Evolutionary conservation across 148 eudicot genomes (phyloP).

Genomic region (Cornus florida): DNA sequence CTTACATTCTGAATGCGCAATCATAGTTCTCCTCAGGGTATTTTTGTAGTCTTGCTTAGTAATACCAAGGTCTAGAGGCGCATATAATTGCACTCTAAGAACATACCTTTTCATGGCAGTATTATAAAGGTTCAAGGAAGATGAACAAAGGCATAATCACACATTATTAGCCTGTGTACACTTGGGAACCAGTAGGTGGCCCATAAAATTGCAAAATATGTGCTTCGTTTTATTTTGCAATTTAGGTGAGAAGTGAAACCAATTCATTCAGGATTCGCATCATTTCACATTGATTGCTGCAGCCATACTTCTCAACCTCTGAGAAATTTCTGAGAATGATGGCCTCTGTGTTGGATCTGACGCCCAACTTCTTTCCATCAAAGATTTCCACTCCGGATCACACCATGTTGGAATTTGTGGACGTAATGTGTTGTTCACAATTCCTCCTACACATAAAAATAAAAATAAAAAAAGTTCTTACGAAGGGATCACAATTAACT

Average conservation of each 20-base stretch:
- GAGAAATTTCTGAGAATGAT: conserved; percentile 88
- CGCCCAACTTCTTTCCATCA: conserved; percentile 97
- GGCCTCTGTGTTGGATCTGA: conserved; percentile 75
- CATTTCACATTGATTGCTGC: conserved; percentile 93
- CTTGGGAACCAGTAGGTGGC: conserved; percentile 1
- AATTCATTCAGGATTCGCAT: conserved; percentile 11
- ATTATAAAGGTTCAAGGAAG: background rate
- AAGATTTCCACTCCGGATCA: conserved; percentile 93
- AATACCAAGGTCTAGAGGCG: background rate
- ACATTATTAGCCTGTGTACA: conserved; percentile 23
- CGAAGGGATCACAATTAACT: background rate
- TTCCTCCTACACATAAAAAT: conserved; percentile 59
- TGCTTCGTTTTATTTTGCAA: conserved; percentile 9
- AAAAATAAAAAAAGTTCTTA: too few relatives aligned
- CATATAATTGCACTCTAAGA: conserved; percentile 15
- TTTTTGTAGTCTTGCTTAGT: background rate
- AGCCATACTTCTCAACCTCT: conserved; percentile 92
- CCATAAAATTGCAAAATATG: conserved; percentile 16
- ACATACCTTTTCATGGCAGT: conserved; percentile 4
- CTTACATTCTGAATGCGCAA: conserved; percentile 5
- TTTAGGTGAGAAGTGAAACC: conserved; percentile 16
- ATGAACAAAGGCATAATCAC: conserved; percentile 4
- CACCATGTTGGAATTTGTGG: conserved; percentile 97
- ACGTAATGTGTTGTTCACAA: conserved; percentile 82
- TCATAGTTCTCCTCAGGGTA: conserved; percentile 7